Evolutionary conservation across 768 basidiomycete genomes (phyloP), one percentile per base, ranked within the genome.

Genomic region (Boletus sensibilis): DNA sequence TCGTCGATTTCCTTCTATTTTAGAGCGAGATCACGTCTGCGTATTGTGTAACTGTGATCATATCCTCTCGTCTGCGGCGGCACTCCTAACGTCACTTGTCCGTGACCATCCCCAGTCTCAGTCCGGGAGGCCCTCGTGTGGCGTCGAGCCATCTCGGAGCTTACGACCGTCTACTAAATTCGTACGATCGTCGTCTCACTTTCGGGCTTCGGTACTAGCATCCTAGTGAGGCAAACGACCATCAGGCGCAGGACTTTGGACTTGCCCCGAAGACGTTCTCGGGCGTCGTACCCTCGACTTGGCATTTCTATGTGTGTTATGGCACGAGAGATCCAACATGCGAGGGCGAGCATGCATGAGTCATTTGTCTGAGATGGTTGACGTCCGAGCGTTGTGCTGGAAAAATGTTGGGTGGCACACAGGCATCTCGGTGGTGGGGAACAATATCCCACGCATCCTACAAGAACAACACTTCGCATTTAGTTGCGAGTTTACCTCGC

Each of bases 1-100:
- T 23, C 13, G 11, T 2, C 16, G 23, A 12, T 25, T 27, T 25
- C 48, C 11, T 2, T 43, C 34, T 27, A 42, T 11, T 33, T 58
- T 38, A 46, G 20, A 13, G 23, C 34, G 55, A 3, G 21, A 12
- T 25, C 16, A 33, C 43, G 33, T 38, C 25, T 14, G 11, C 13
- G 6, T 34, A 34, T 56, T 16, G 11, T 3, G 13, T 21, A 35
- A 12, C 16, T 18, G 3, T 5, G 25, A 51, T 51, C 47, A 13
- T 35, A 9, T 1, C 34, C 20, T n/a, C 42, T 53, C 40, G 47
- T 44, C 21, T 39, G 59, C 53, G 59, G 55, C 37, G 55, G 43
- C 42, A 7, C 27, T 20, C 50, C 6, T 23, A 21, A 50, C 48
- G 10, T 46, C 50, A 21, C 39, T 18, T 21, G 27, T 7, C 35